These are phyloP conservation scores for Entomortierella chlamydospora DNA, from an alignment of 192 early-diverging fungal genomes.

Conservation along the genomic window DNA sequence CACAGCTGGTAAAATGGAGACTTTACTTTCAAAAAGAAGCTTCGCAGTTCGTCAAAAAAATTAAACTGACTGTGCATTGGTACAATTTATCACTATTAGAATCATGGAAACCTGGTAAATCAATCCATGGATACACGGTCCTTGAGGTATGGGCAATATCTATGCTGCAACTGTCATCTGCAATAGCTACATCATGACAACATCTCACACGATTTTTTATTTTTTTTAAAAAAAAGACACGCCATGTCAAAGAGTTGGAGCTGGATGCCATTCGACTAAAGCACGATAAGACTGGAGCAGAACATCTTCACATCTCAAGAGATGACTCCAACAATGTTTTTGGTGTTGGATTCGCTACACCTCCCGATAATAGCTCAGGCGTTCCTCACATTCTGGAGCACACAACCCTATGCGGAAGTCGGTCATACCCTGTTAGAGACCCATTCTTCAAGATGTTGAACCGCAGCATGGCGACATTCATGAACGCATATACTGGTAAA, in stretches of 20 bases:
- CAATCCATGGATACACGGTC: constrained; percentile 48
- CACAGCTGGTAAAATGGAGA: constrained; percentile 10
- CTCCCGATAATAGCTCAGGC: constrained; percentile 83
- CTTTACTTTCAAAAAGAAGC: not conserved
- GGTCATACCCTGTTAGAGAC: constrained; percentile 91
- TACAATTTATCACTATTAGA: constrained; percentile 2
- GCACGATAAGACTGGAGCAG: constrained; percentile 83
- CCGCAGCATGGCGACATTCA: constrained; percentile 93
- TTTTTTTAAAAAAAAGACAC: constrained; percentile 47
- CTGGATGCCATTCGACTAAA: constrained; percentile 79
- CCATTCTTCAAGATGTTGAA: constrained; percentile 99
- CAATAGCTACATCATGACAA: no score
- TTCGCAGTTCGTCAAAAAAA: not conserved
- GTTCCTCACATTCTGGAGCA: constrained; percentile 96
- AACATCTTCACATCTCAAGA: constrained; percentile 88
- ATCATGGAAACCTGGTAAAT: constrained; percentile 48
- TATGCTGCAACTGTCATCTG: not conserved
- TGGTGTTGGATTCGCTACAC: constrained; percentile 91
- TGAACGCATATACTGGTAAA: constrained; percentile 94
- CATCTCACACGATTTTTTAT: not conserved
- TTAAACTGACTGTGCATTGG: not conserved
- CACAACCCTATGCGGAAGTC: constrained; percentile 92
- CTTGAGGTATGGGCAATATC: constrained; percentile 15
- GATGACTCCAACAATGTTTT: constrained; percentile 96
- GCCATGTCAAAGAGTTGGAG: constrained; percentile 79